Percentiles rank a stretch among this genome's conserved stretches.
These are phyloP conservation scores for Andrographis paniculata DNA, from an alignment of 305 asterid species.

Conservation along the genomic window DNA sequence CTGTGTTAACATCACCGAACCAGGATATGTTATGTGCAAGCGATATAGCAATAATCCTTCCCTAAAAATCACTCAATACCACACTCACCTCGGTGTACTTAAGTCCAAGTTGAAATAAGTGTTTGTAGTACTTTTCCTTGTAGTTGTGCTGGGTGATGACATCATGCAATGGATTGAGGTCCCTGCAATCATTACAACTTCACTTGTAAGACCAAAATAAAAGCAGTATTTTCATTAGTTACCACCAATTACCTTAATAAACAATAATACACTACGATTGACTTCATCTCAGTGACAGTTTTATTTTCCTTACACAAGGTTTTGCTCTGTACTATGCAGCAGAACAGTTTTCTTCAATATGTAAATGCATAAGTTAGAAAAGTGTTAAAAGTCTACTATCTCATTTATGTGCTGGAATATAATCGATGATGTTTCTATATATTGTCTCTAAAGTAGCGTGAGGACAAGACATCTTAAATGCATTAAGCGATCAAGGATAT, in stretches of 20 bases:
- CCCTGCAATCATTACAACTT: constrained; percentile 41
- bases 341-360: no score
- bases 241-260: no score
- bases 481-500: not conserved
- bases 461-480: not conserved
- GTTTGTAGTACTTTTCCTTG: constrained; percentile 69
- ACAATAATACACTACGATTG: no score
- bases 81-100: constrained; percentile 57
- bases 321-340: no score
- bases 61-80: constrained; percentile 1
- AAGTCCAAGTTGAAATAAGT: constrained; percentile 60
- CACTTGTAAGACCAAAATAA: constrained; percentile 1
- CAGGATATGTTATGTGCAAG: not conserved
- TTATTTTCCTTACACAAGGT: no score
- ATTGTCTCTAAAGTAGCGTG: not conserved
- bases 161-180: constrained; percentile 78
- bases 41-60: not conserved
- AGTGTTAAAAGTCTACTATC: no score
- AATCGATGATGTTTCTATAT: not conserved
- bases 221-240: not conserved
- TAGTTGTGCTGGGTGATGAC: constrained; percentile 47
- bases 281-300: no score
- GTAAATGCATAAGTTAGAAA: no score
- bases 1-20: constrained; percentile 38
- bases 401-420: no score